These are phyloP conservation scores for Leptodermis oblonga DNA, from an alignment of 257 asterid genomes.

Conservation along the genomic window DNA sequence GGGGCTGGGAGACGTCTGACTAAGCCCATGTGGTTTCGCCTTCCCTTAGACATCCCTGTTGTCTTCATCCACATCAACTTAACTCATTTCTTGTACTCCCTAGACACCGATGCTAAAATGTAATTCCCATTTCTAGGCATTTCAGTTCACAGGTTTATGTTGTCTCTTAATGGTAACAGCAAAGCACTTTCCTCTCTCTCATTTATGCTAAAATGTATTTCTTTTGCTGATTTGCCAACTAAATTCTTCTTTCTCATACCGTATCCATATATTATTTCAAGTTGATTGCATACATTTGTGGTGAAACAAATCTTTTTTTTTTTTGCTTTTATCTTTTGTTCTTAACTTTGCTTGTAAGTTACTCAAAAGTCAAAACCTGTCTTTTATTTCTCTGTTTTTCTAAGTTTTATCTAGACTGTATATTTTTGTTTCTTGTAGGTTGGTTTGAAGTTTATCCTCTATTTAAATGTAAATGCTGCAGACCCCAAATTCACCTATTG, in stretches of 20 bases:
- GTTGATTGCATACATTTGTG: not conserved
- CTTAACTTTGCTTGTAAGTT: constrained; percentile 11
- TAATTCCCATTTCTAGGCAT: not conserved
- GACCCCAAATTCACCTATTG: constrained; percentile 90
- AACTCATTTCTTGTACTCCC: not conserved
- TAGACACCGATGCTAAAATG: not conserved
- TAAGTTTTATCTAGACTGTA: constrained; percentile 27
- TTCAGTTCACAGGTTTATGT: not conserved
- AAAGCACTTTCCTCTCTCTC: not conserved
- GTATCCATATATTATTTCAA: no score
- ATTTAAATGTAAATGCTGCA: constrained; percentile 65
- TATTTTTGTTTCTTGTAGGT: constrained; percentile 39
- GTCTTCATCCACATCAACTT: not conserved
- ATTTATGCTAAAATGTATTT: not conserved
- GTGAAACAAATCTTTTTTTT: not conserved
- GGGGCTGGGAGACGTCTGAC: not conserved
- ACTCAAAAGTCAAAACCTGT: not conserved
- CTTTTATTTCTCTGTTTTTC: not conserved
- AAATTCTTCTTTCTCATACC: not conserved
- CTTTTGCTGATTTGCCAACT: not conserved
- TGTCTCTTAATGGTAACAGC: not conserved
- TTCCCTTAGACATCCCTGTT: not conserved
- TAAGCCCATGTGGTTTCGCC: not conserved
- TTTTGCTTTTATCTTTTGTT: not conserved
- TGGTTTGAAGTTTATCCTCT: constrained; percentile 47